phyloP scores from a whole-genome alignment of 139 green algal genomes.

The Coelastrella sp. region DNA sequence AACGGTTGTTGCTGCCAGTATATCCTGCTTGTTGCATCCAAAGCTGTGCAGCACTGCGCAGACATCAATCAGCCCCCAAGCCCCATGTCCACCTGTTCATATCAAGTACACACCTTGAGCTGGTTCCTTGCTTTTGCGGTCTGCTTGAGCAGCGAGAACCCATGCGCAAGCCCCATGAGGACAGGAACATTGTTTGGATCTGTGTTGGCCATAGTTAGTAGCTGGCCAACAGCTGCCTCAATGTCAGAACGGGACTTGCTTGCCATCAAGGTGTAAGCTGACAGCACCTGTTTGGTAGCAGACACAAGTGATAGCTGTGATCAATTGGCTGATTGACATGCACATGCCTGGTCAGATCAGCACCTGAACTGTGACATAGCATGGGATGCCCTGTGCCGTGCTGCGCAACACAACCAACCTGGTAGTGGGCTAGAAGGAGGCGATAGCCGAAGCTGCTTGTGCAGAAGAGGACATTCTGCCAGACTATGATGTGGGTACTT shows the following conservation, averaged over 20 bases:
- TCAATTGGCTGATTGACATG: too few species aligned
- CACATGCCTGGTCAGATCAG: too few species aligned
- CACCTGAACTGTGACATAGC: too few species aligned
- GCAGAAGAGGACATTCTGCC: neutral
- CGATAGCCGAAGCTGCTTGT: neutral
- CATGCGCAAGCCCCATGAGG: conserved; percentile 77
- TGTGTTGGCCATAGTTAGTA: conserved; percentile 56
- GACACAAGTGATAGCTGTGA: too few species aligned
- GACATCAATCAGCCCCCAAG: neutral
- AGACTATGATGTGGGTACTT: neutral
- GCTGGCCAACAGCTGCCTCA: conserved; percentile 55
- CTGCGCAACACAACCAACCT: neutral
- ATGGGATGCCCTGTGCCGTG: too few species aligned
- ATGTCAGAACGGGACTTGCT: conserved; percentile 58
- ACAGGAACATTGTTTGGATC: conserved; percentile 79
- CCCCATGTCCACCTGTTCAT: neutral
- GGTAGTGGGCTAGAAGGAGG: too few species aligned
- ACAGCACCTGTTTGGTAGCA: conserved; percentile 51
- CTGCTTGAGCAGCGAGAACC: conserved; percentile 85
- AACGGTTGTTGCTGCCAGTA: too few species aligned
- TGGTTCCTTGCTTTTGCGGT: conserved; percentile 75
- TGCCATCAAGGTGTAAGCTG: conserved; percentile 70
- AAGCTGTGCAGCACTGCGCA: neutral
- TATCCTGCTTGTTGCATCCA: neutral
- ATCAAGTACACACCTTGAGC: conserved; percentile 13